Percentiles rank a stretch among this genome's conserved stretches.
phyloP scores from a whole-genome alignment of 2,329 filamentous ascomycete genomes.

The Ceratocystis variospora region DNA sequence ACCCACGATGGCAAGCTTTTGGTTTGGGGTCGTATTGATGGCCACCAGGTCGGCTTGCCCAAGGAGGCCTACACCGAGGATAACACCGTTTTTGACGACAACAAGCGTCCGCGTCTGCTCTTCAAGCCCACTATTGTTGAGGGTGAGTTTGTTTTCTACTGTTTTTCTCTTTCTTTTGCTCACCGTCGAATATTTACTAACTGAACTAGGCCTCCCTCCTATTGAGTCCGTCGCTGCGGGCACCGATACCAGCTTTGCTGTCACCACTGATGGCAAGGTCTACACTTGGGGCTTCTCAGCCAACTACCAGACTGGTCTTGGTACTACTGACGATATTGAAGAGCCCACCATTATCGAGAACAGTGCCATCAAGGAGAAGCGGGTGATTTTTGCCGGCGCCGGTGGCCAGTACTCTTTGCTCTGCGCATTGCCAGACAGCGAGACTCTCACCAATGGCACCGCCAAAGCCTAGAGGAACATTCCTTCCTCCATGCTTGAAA shows the following conservation, averaged over 20 bases:
- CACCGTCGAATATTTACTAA: too few relatives aligned
- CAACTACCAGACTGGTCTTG: slow-evolving; percentile 68
- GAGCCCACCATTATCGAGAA: slow-evolving; percentile 54
- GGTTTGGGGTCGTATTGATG: slow-evolving; percentile 46
- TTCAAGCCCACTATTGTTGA: slow-evolving; percentile 27
- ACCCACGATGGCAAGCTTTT: slow-evolving; percentile 43
- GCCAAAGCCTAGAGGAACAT: slow-evolving; percentile 10
- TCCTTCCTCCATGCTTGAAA: not conserved
- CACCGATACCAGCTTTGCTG: slow-evolving; percentile 59
- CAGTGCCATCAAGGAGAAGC: slow-evolving; percentile 61
- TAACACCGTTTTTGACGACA: slow-evolving; percentile 47
- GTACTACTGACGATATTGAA: slow-evolving; percentile 51
- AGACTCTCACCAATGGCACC: slow-evolving; percentile 25
- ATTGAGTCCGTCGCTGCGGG: slow-evolving; percentile 41
- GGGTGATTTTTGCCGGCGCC: slow-evolving; percentile 65
- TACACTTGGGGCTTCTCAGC: slow-evolving; percentile 72
- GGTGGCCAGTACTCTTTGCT: slow-evolving; percentile 71
- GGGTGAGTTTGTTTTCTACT: slow-evolving; percentile 19
- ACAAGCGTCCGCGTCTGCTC: slow-evolving; percentile 51
- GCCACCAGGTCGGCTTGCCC: slow-evolving; percentile 41
- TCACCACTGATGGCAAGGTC: slow-evolving; percentile 55
- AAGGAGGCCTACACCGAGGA: slow-evolving; percentile 37
- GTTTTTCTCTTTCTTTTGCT: too few relatives aligned
- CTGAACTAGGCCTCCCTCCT: slow-evolving; percentile 12
- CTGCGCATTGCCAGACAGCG: slow-evolving; percentile 30